These are phyloP conservation scores for Iris macrosiphon DNA, from an alignment of 106 monocot genomes.

Conservation along the genomic window DNA sequence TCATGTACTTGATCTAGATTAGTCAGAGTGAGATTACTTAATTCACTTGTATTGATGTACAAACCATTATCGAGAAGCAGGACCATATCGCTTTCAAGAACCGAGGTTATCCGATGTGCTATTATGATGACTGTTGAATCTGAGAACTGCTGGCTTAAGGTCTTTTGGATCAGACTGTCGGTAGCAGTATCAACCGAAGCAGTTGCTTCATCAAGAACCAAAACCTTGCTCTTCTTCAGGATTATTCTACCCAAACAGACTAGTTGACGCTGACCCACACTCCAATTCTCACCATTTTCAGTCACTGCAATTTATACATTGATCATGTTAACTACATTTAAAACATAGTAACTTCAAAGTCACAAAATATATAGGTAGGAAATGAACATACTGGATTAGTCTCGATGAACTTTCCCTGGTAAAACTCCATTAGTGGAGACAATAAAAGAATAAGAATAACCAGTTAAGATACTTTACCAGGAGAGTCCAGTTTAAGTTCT, in stretches of 20 bases:
- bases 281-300: constrained; percentile 96
- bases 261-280: constrained; percentile 84
- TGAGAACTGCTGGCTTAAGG: constrained; percentile 29
- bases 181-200: constrained; percentile 36
- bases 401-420: too few relatives aligned
- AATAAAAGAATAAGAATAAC: too few relatives aligned
- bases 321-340: background rate
- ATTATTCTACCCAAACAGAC: constrained; percentile 73
- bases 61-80: constrained; percentile 81
- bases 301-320: constrained; percentile 34
- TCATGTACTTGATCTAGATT: background rate
- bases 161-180: constrained; percentile 34
- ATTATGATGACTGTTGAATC: constrained; percentile 76
- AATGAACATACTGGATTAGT: too few relatives aligned
- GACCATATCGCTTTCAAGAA: constrained; percentile 83
- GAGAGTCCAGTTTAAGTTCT: too few relatives aligned
- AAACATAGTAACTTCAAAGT: background rate
- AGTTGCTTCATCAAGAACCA: constrained; percentile 90
- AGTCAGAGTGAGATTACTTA: too few relatives aligned
- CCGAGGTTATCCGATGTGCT: constrained; percentile 91
- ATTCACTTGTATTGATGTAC: too few relatives aligned
- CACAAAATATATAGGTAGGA: too few relatives aligned
- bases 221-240: constrained; percentile 66
- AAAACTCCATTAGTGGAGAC: too few relatives aligned
- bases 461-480: too few relatives aligned